Percentiles rank a stretch among this genome's conserved stretches.
phyloP scores from a whole-genome alignment of 1,284 basidiomycete genomes.

The Apiotrichum siamense region DNA sequence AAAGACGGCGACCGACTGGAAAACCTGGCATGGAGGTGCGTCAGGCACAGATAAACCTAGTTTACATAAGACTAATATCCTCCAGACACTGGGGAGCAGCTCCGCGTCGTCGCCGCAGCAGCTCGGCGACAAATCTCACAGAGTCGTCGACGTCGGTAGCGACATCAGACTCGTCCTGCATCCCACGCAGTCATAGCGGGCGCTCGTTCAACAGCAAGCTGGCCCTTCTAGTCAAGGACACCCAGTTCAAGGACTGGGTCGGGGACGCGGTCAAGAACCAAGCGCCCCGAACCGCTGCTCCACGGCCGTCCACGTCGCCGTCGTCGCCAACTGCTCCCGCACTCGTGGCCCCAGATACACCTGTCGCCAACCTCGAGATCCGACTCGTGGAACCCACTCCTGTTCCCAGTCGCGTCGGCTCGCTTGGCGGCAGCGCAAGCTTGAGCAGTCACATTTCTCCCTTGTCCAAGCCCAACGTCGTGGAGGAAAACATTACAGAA shows the following conservation, averaged over 20 bases:
- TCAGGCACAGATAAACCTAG: not conserved
- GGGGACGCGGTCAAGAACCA: conserved; percentile 32
- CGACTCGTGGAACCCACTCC: conserved; percentile 45
- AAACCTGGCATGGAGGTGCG: conserved; percentile 42
- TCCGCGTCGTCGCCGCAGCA: conserved; percentile 8
- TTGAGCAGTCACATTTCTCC: conserved; percentile 1
- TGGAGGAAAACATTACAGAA: conserved; percentile 21
- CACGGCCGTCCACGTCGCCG: not conserved
- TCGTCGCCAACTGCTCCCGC: not conserved
- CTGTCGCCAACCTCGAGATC: conserved; percentile 35
- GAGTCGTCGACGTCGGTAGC: conserved; percentile 21
- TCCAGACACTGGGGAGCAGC: conserved; percentile 32
- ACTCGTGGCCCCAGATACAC: conserved; percentile 23
- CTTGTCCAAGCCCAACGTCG: not conserved
- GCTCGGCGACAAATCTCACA: conserved; percentile 28
- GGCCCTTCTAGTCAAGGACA: conserved; percentile 34
- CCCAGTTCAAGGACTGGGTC: conserved; percentile 44
- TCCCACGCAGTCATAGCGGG: conserved; percentile 13
- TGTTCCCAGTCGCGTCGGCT: conserved; percentile 39
- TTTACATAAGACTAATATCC: not conserved
- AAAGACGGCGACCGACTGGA: conserved; percentile 43
- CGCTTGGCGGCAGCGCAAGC: conserved; percentile 24
- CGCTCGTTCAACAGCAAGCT: conserved; percentile 37
- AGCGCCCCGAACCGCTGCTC: not conserved
- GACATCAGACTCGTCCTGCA: conserved; percentile 16